Percentiles rank a stretch among this genome's conserved stretches.
These are phyloP conservation scores for Daldinia concentrica DNA, from an alignment of 495 filamentous ascomycete species.

Conservation along the genomic window DNA sequence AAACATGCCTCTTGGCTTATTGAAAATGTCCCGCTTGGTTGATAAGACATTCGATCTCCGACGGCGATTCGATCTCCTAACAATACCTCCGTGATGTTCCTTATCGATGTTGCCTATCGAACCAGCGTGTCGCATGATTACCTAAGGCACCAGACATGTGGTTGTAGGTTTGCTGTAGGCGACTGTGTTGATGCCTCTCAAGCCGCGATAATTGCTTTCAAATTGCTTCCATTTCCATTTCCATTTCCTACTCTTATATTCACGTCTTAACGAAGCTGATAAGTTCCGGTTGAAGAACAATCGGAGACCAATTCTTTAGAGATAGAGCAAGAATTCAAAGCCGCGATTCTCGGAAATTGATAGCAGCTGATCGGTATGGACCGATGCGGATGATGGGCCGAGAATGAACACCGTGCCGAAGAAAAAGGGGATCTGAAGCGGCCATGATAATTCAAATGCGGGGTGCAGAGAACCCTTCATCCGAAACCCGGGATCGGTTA, in stretches of 20 bases:
- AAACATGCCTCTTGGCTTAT: background rate
- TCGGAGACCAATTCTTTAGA: background rate
- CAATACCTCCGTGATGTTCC: background rate
- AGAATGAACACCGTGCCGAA: background rate
- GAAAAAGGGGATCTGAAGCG: background rate
- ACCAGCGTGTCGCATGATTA: background rate
- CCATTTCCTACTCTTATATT: background rate
- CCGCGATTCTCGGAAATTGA: background rate
- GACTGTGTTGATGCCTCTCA: background rate
- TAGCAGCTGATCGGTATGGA: background rate
- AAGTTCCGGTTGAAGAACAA: background rate
- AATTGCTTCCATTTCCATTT: background rate
- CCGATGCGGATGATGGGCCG: background rate
- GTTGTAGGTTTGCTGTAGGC: background rate
- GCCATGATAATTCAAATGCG: background rate
- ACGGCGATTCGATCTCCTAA: background rate
- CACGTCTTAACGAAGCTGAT: background rate
- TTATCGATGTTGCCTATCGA: background rate
- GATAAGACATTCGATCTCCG: background rate
- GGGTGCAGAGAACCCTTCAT: background rate
- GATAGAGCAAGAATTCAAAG: background rate
- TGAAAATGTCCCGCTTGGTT: background rate
- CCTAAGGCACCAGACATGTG: background rate
- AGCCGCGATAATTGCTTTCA: background rate
- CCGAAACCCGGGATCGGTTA: background rate